These are phyloP conservation scores for Spathaspora girioi DNA, from an alignment of 805 yeast species.

Conservation along the genomic window DNA sequence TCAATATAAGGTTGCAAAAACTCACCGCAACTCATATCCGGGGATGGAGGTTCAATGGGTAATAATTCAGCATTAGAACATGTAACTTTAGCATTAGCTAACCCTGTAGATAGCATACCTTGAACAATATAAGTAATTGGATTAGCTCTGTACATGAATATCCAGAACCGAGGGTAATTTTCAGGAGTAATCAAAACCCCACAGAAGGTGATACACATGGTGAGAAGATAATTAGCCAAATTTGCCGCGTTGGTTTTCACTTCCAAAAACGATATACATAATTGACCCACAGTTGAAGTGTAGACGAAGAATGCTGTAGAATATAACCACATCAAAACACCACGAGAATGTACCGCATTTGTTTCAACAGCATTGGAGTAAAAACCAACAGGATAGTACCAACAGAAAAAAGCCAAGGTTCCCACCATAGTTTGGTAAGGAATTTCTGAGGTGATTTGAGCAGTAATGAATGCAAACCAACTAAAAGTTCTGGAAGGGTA, in stretches of 20 bases:
- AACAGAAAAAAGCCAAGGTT: slow-evolving; percentile 33
- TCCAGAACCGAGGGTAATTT: slow-evolving; percentile 45
- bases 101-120: slow-evolving; percentile 38
- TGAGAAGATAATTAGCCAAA: slow-evolving; percentile 21
- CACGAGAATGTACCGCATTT: slow-evolving; percentile 31
- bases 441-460: slow-evolving; percentile 42
- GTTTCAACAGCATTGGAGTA: slow-evolving; percentile 49
- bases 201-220: slow-evolving; percentile 31
- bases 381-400: slow-evolving; percentile 59
- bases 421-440: slow-evolving; percentile 45
- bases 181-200: slow-evolving; percentile 29
- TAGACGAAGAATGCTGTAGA: slow-evolving; percentile 20
- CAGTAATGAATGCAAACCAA: slow-evolving; percentile 38
- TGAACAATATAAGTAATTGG: slow-evolving; percentile 64
- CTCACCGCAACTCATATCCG: slow-evolving; percentile 26
- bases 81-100: slow-evolving; percentile 32
- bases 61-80: slow-evolving; percentile 21
- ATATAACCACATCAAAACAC: slow-evolving; percentile 33
- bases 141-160: slow-evolving; percentile 69
- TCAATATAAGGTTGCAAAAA: slow-evolving; percentile 22
- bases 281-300: slow-evolving; percentile 23
- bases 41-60: slow-evolving; percentile 13
- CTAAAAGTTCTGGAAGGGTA: slow-evolving; percentile 41
- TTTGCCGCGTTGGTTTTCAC: slow-evolving; percentile 29
- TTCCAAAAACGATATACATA: slow-evolving; percentile 25